Base-by-base conservation (phyloP, 148 eudicot species). In the Agrostemma githago region DNA sequence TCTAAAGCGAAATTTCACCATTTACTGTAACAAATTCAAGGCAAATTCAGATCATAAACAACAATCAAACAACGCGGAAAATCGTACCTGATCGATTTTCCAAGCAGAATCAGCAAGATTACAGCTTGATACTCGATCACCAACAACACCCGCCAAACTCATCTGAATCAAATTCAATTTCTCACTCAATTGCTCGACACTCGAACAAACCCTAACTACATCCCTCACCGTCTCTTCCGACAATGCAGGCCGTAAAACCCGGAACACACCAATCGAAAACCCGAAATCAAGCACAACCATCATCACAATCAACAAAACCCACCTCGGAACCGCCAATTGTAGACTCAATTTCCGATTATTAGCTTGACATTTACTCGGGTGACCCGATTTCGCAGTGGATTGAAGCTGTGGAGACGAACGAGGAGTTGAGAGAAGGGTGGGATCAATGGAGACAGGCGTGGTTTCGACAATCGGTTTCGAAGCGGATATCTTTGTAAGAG, bases 11-110 rank as follows among this genome's bases (percentile, higher is more conserved):
- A 43, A 40, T 34, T 5, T 4, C 34, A 26, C 1, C 34, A 26
- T 26, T 26, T 26, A 26, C 34, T 26, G 8, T 6, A 65, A 5
- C 12, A 60, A 60, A 26, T 7, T 17, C 21, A 40, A 65, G 5
- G 11, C n/a, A 3, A 16, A 5, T 16, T 51, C 3, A 51, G 14
- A 64, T 64, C 43, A 38, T 34, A 63, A 12, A 8, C 2, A 12
- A 8, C 2, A 11, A 26, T 62, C 34, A 41, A 63, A 57, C 14
- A 5, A 19, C 5, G 40, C 37, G 53, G 21, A 74, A 46, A n/a
- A 26, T 59, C 26, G 16, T 46, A 89, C 95, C 92, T 88, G 89
- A 79, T 76, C 74, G 46, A 92, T 78, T 76, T 81, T 73, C 97
- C 97, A 89, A 15, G 19, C 17, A 79, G 90, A 82, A 70, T 78